Percentiles rank a stretch among this genome's conserved stretches.
Evolutionary conservation across 2,329 filamentous ascomycete species (phyloP).

Genomic region (Aspergillus versicolor): DNA sequence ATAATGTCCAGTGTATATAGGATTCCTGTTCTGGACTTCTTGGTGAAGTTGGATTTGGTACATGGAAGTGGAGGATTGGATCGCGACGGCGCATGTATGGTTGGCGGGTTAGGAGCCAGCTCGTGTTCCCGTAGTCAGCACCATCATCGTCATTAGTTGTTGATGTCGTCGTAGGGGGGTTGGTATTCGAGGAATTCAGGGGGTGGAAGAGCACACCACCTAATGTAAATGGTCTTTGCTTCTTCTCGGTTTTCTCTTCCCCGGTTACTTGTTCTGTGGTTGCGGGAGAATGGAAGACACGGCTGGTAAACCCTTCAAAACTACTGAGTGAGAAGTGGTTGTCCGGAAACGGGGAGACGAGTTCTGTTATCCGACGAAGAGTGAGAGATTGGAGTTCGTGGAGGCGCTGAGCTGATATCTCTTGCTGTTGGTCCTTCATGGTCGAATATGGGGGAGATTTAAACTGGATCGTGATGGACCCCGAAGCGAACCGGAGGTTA

Average conservation of each 20-base stretch:
- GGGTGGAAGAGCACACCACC: slow-evolving; percentile 51
- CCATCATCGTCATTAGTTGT: background rate
- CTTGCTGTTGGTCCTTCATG: background rate
- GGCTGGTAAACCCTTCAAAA: slow-evolving; percentile 41
- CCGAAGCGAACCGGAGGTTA: slow-evolving; percentile 33
- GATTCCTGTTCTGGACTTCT: background rate
- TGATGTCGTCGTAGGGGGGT: background rate
- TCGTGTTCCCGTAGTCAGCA: slow-evolving; percentile 22
- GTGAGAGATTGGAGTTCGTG: slow-evolving; percentile 42
- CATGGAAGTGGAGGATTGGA: slow-evolving; percentile 23
- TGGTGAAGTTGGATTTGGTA: background rate
- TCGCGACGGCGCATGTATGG: slow-evolving; percentile 33
- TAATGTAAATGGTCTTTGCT: slow-evolving; percentile 44
- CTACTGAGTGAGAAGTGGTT: slow-evolving; percentile 45
- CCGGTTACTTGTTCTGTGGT: background rate
- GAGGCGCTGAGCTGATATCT: slow-evolving; percentile 8
- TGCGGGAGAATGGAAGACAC: slow-evolving; percentile 38
- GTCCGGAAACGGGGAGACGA: slow-evolving; percentile 48
- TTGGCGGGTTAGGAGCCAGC: slow-evolving; percentile 39
- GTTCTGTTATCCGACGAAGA: slow-evolving; percentile 48
- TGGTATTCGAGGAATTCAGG: slow-evolving; percentile 17
- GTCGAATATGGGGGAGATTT: slow-evolving; percentile 8
- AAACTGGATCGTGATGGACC: slow-evolving; percentile 34
- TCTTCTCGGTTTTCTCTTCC: background rate
- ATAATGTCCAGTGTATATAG: slow-evolving; percentile 42